Evolutionary conservation across 129 eudicot species (phyloP), one percentile per base, ranked within the genome.

Genomic region (Saposhnikovia divaricata): DNA sequence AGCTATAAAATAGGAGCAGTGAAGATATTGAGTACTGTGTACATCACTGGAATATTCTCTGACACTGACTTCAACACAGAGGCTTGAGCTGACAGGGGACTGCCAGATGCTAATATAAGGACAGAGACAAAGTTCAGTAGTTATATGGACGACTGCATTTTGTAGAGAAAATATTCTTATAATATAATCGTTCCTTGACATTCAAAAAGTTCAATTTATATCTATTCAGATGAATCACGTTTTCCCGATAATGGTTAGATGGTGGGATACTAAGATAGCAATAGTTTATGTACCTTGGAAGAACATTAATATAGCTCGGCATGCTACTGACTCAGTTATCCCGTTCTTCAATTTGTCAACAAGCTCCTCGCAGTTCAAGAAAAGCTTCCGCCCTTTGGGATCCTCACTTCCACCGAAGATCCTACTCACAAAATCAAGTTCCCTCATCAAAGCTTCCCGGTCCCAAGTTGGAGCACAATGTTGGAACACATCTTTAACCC

Each of bases 401-500:
- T 82, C 81, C 81, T 82, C 85, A 55, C 85, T 77, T 50, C 77
- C 85, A 69, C 73, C 63, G 63, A 82, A 82, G 28, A 82, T 82
- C 48, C 85, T 82, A 31, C 85, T 55, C 78, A 82, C 81, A 40
- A 68, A 77, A 59, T 82, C 78, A 66, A 82, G 81, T 71, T 82
- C 85, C 76, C 85, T 82, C 23, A 71, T 71, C 47, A 82, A 74
- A 76, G 85, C 81, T 42, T 77, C 81, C 6, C 74, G 78, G 23
- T 77, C 80, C 85, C 85, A 82, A 25, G 73, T 82, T 71, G 72
- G 81, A 42, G 81, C 85, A 82, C 85, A 82, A 50, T 82, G 85
- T 53, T 81, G 88, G 38, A 85, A 81, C 2, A 85, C 88, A 79
- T 85, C 88, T 80, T 81, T 85, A 28, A 85, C 88, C 88, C 88